Conservation (phyloP, 495 filamentous ascomycete genomes). For the Hypoxylon crocopeplum region DNA sequence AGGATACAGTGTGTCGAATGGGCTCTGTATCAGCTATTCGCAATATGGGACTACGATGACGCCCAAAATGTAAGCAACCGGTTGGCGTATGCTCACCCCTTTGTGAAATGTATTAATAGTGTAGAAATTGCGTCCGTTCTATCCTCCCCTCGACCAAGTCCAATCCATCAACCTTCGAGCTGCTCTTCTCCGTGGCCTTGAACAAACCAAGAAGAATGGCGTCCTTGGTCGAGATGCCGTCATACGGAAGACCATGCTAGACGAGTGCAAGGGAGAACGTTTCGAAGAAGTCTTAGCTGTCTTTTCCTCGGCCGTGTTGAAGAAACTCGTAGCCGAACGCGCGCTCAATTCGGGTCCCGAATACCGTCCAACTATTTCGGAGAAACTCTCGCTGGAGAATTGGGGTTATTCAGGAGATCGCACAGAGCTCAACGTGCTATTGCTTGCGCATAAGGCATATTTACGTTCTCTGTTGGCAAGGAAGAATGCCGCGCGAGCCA, state of each 20-base stretch:
- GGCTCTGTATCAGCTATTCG: conserved; percentile 81
- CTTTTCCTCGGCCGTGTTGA: conserved; percentile 81
- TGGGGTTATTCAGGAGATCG: conserved; percentile 66
- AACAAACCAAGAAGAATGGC: conserved; percentile 85
- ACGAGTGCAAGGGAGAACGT: conserved; percentile 86
- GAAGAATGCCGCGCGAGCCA: conserved; percentile 61
- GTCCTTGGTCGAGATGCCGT: conserved; percentile 77
- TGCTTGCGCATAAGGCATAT: conserved; percentile 74
- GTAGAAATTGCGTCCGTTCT: conserved; percentile 88
- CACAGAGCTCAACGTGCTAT: conserved; percentile 66
- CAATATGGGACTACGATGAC: conserved; percentile 78
- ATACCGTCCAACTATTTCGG: conserved; percentile 55
- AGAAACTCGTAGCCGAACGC: conserved; percentile 64
- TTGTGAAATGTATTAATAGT: conserved; percentile 20
- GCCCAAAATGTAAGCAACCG: conserved; percentile 66
- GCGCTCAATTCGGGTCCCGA: conserved; percentile 42
- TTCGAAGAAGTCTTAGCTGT: conserved; percentile 78
- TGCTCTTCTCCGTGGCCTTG: conserved; percentile 78
- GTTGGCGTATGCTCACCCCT: no score
- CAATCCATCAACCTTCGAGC: conserved; percentile 89
- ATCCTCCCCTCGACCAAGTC: conserved; percentile 83
- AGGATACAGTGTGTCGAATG: conserved; percentile 82
- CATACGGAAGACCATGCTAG: conserved; percentile 87
- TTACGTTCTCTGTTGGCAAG: conserved; percentile 58
- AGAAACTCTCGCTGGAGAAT: conserved; percentile 67